Evolutionary conservation across 2,329 filamentous ascomycete genomes (phyloP), one percentile per base, ranked within the genome.

Genomic region (Macrophomina phaseolina): DNA sequence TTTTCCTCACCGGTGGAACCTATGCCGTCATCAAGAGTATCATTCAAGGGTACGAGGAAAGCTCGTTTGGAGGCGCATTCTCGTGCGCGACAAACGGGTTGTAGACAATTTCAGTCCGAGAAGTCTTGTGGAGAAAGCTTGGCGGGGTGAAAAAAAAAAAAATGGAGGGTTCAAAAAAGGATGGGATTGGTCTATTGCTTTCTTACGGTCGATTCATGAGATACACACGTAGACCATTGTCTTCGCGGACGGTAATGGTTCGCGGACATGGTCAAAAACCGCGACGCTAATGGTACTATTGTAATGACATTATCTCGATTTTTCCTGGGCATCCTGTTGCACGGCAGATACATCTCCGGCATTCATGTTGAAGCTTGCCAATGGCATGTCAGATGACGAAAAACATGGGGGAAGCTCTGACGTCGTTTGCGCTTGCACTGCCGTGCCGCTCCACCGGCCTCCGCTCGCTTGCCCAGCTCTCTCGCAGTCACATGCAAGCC

Each of bases 1-100:
- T 94, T 71, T 96, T 97, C 81, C 79, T 97, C 56, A 89, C 85
- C 0, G 91, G 85, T 0, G 94, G 94, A 45, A 97, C 93, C 3
- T 97, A 97, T 74, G 88, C 52, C 16, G 81, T 81, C 68, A 89
- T 93, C 0, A 86, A 92, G 77, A 88, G 87, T 66, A 94, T 94
- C 67, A 85, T 95, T 30, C 83, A 92, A 67, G 89, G 89, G 23
- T 97, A 94, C 74, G 75, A 84, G 38, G 79, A 83, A 0, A 86
- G 87, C 3, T 81, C 80, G 0, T 91, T 96, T 32, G 86, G 89
- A 1, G 87, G 88, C 1, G 87, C 92, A 0, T 97, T 97, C 75
- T 88, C 88, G 1, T 97, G 93, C 75, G 84, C 83, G 14, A 86
- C 81, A 70, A 92, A 93, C 71, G 90, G 87, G 0, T 78, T 91